Base-by-base conservation (phyloP, 768 basidiomycete genomes). In the Termitomyces sp. region DNA sequence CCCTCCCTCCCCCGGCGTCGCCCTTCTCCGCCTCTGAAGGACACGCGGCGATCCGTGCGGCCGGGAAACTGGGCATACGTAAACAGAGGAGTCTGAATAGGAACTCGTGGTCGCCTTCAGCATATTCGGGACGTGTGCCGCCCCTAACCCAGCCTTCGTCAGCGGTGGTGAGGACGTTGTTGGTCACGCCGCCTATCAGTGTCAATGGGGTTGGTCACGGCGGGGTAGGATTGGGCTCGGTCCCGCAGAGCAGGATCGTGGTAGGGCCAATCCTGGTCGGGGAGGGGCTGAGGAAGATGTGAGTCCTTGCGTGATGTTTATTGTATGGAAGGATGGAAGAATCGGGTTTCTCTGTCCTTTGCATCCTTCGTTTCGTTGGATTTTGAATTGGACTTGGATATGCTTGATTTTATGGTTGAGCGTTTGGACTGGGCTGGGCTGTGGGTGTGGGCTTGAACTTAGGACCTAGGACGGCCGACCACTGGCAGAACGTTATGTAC, bases 41-140 rank as follows among this genome's bases (percentile, higher is more conserved):
- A 14, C 71, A 71, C 62, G 73, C 75, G 16, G 80, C 79, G 34
- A 81, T 83, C 47, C 77, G 81, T 22, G 80, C 80, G 2, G 83
- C 82, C 12, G 79, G 79, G 49, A 76, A 75, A 66, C 70, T 78
- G 18, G 79, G 81, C 48, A 75, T 75, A 52, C 70, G 75, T 32
- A 76, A 75, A 66, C 76, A 76, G 61, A 74, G 73, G 59, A 78
- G 73, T 61, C 71, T 77, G 61, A 76, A 80, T 59, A 72, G 81
- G 43, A 76, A 76, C 56, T 83, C 81, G 50, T 83, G 81, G 81
- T 78, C 71, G 50, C 70, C 74, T 22, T 64, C 58, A 29, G 53
- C 56, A 24, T 51, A 20, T n/a, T 37, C 50, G 2, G 36, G 50
- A 12, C 29, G 26, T 14, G 10, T 36, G 18, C 46, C 61, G 26